Base-by-base conservation (phyloP, 345 rosid genomes). In the Euphorbia tirucalli region DNA sequence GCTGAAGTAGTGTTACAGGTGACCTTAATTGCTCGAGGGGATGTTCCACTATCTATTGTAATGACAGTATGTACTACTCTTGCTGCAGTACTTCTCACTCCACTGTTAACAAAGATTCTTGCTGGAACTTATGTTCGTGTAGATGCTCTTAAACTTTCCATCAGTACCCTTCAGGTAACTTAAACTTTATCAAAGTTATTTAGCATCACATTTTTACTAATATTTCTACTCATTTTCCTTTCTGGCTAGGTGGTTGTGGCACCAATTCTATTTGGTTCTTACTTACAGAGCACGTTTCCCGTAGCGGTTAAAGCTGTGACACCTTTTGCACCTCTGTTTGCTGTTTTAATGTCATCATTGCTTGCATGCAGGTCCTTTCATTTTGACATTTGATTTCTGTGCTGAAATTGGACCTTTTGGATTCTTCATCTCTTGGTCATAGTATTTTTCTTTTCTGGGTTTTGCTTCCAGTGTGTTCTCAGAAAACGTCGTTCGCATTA, bases 11-110 rank as follows among this genome's bases (percentile, higher is more conserved):
- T 77, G 57, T 80, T 83, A 63, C 91, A 87, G 94, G 92, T 85
- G 79, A 89, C 92, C 57, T 79, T 87, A 70, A 81, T 87, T 72
- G 89, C 94, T 71, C 85, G 44, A 75, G 94, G 92, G 68, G 94
- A 87, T 72, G 92, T 87, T 82, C 77, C 88, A 43, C 80, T 87
- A 28, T 87, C 94, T 41, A 80, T 85, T 62, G 83, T 87, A 61
- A 82, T 84, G 90, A 89, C 94, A 22, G 78, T 75, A 22, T 87
- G 90, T 81, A 87, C 90, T 41, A 87, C 89, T 59, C 77, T 84
- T 44, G 85, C 86, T 68, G 88, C 91, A 65, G 88, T 83, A 41
- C 28, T 87, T 67, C 87, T 86, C 71, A 87, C 94, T 61, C 91
- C 94, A 57, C 30, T 84, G 56, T 71, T 89, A 77, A 89, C 85